These are phyloP conservation scores for Trichophyton verrucosum DNA, from an alignment of 2,329 filamentous ascomycete genomes.

Conservation along the genomic window DNA sequence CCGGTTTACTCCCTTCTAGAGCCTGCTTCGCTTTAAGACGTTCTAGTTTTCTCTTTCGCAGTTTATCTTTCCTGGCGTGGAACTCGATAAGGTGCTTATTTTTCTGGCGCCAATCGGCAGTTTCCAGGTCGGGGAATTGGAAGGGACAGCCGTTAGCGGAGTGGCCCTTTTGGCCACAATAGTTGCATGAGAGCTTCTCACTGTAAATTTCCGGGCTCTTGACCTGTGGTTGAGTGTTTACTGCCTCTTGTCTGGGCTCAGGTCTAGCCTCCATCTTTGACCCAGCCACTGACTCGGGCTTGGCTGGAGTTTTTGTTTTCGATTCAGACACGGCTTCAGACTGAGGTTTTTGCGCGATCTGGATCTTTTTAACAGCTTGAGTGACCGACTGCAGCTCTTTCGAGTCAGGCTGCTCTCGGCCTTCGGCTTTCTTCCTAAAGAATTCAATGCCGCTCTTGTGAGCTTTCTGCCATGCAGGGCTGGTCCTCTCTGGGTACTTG, in stretches of 20 bases:
- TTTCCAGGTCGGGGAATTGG: not conserved
- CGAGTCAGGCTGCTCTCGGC: not conserved
- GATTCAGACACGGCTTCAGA: not conserved
- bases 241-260: not conserved
- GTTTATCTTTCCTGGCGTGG: constrained; percentile 1
- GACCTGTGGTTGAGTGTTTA: not conserved
- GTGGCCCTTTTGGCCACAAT: not conserved
- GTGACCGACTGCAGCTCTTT: not conserved
- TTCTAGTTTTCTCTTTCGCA: not conserved
- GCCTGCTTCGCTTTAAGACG: not conserved
- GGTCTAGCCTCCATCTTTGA: not conserved
- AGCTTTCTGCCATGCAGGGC: constrained; percentile 2
- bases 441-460: constrained; percentile 3
- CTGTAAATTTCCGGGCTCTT: not conserved
- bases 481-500: constrained; percentile 1
- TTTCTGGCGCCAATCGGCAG: not conserved
- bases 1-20: not conserved
- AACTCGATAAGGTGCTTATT: constrained; percentile 4
- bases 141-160: not conserved
- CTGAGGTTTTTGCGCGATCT: not conserved
- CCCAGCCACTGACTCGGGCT: not conserved
- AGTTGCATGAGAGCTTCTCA: not conserved
- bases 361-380: not conserved
- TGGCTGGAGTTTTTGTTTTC: not conserved
- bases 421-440: constrained; percentile 1